Conservation (phyloP, 2,329 filamentous ascomycete genomes). For the Trichoderma endophyticum region DNA sequence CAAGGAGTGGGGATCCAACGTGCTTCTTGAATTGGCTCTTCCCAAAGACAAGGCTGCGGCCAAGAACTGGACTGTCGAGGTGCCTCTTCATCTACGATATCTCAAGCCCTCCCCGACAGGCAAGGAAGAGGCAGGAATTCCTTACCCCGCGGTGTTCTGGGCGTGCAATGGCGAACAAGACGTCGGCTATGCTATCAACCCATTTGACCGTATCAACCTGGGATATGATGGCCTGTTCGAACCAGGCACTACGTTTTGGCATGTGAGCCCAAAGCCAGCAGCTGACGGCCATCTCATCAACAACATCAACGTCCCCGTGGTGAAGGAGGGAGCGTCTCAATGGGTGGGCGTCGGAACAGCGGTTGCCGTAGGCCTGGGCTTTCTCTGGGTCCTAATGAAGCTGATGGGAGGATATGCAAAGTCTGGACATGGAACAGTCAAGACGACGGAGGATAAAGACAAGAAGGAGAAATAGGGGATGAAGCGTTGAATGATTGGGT, state of each 20-base stretch:
- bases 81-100: constrained; percentile 86
- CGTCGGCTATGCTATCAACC: constrained; percentile 68
- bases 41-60: constrained; percentile 38
- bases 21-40: constrained; percentile 69
- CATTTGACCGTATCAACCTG: constrained; percentile 81
- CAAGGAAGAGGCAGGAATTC: constrained; percentile 55
- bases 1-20: constrained; percentile 71
- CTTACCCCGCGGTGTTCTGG: constrained; percentile 88
- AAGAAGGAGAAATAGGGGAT: constrained; percentile 27
- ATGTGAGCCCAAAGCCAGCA: constrained; percentile 56
- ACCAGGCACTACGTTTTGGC: constrained; percentile 77
- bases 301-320: constrained; percentile 61
- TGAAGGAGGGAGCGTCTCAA: constrained; percentile 50
- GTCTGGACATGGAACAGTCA: constrained; percentile 4
- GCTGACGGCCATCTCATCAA: constrained; percentile 46
- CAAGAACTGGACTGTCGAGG: constrained; percentile 59
- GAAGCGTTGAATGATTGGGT: background rate
- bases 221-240: constrained; percentile 83
- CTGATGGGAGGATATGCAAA: constrained; percentile 32
- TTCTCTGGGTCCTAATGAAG: constrained; percentile 67
- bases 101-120: constrained; percentile 60
- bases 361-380: constrained; percentile 58
- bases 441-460: constrained; percentile 3
- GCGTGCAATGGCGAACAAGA: constrained; percentile 69
- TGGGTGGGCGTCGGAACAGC: constrained; percentile 56